phyloP scores from a whole-genome alignment of 371 early-diverging fungal genomes.

The Mucor irregularis region DNA sequence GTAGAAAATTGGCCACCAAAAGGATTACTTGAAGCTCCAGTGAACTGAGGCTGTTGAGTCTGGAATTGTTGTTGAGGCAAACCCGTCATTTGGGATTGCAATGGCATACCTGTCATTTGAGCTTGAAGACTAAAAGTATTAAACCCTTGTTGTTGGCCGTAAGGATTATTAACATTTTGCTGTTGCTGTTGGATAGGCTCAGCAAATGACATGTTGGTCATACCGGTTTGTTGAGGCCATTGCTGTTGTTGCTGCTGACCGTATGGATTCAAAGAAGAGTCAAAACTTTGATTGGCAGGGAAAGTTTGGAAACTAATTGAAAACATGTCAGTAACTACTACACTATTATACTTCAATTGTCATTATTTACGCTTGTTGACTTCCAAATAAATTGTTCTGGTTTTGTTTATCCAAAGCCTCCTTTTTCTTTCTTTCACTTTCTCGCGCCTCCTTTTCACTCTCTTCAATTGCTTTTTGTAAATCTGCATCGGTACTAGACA shows the following conservation, averaged over 20 bases:
- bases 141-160: conserved; percentile 8
- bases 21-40: conserved; percentile 12
- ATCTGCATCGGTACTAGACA: conserved; percentile 31
- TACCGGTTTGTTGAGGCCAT: conserved; percentile 45
- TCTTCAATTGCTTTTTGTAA: conserved; percentile 26
- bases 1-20: conserved; percentile 7
- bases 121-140: conserved; percentile 24
- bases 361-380: conserved; percentile 8
- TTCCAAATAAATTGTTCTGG: conserved; percentile 43
- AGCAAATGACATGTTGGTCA: conserved; percentile 46
- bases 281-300: conserved; percentile 23
- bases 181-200: conserved; percentile 43
- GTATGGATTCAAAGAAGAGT: conserved; percentile 34
- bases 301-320: conserved; percentile 17
- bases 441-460: conserved; percentile 24
- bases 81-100: conserved; percentile 21
- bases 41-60: conserved; percentile 8
- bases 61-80: conserved; percentile 3
- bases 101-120: conserved; percentile 25
- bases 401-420: conserved; percentile 23
- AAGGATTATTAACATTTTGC: conserved; percentile 21
- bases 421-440: conserved; percentile 17
- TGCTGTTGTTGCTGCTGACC: conserved; percentile 56
- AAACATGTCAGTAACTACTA: background rate
- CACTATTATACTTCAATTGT: background rate